A percentile compares a stretch with the other conserved stretches of the same genome.
These are phyloP conservation scores for Sphaceloma murrayae DNA, from an alignment of 2,329 filamentous ascomycete species.

Conservation along the genomic window DNA sequence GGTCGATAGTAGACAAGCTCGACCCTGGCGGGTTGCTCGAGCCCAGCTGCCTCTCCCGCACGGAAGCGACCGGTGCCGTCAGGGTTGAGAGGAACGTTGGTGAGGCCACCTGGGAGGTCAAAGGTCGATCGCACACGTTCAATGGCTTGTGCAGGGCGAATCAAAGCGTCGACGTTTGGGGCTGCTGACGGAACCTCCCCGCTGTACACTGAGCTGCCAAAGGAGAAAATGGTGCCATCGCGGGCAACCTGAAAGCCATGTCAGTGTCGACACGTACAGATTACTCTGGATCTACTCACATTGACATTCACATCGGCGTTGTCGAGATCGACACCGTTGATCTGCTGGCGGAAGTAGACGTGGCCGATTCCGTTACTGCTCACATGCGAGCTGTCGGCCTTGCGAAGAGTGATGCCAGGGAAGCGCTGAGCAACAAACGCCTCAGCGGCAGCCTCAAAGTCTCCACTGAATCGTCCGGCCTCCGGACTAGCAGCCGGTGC, in stretches of 20 bases:
- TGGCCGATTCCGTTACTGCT: conserved; percentile 48
- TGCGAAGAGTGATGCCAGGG: conserved; percentile 38
- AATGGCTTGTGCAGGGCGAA: conserved; percentile 38
- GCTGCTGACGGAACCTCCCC: conserved; percentile 35
- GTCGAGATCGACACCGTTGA: conserved; percentile 50
- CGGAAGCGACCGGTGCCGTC: conserved; percentile 32
- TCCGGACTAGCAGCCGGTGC: not conserved
- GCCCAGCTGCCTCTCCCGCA: conserved; percentile 42
- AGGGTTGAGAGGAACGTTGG: conserved; percentile 33
- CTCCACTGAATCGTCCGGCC: not conserved
- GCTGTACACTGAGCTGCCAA: conserved; percentile 43
- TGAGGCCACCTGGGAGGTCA: conserved; percentile 33
- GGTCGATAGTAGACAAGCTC: conserved; percentile 48
- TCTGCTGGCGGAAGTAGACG: conserved; percentile 51
- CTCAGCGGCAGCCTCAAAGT: conserved; percentile 8
- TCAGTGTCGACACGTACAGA: not conserved
- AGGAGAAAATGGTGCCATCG: conserved; percentile 50
- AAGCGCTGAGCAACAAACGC: conserved; percentile 16
- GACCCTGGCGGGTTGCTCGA: conserved; percentile 44
- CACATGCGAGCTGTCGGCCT: conserved; percentile 45
- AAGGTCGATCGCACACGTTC: conserved; percentile 34
- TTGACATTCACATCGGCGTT: conserved; percentile 54
- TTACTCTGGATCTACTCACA: conserved; percentile 31
- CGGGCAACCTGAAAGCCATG: conserved; percentile 35
- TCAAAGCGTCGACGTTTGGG: conserved; percentile 33